Evolutionary conservation across 164 flowering plant species (phyloP), one percentile per base, ranked within the genome.

Genomic region (Euptelea pleiosperma): DNA sequence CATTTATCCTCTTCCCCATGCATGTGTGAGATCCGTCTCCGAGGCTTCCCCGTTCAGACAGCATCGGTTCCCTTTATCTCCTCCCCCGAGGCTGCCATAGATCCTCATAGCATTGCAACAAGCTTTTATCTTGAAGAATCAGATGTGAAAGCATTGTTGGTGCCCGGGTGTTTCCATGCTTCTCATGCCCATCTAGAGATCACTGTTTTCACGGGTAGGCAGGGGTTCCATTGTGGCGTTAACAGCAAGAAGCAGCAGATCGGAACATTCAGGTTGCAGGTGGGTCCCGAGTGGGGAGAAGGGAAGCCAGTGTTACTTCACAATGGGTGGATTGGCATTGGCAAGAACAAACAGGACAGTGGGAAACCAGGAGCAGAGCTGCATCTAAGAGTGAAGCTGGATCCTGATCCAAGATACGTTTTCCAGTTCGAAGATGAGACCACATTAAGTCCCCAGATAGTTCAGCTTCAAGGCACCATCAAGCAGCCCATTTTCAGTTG

Each of bases 321-420:
- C 67, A 78, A 57, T 67, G 97, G 97, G 6, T 90, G 95, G 97
- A 77, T 77, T 63, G 81, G 83, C 11, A 84, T 89, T 31, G 88
- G 91, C 22, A 86, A 81, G 60, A 75, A 52, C 63, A 79, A 69
- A 68, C 80, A 73, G 52, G 91, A 81, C 24, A 55, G 50, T 37
- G 80, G 78, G 42, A 89, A 80, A 71, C 68, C 78, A 5, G 83
- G 74, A 34, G 77, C 78, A 4, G 97, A 89, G 75, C 81, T 90
- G 61, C 97, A 90, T 72, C 69, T 90, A 64, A 78, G 71, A 66
- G 91, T 87, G 61, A 85, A 84, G 71, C 71, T 90, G 52, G 97
- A 91, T 65, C 97, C 96, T 56, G 97, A 91, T 65, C 97, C 97
- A n/a, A 81, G 97, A 81, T 91, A 82, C 50, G 86, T 90, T 6